Conservation (phyloP, 2,329 filamentous ascomycete genomes). For the Arthrinium puccinioides region DNA sequence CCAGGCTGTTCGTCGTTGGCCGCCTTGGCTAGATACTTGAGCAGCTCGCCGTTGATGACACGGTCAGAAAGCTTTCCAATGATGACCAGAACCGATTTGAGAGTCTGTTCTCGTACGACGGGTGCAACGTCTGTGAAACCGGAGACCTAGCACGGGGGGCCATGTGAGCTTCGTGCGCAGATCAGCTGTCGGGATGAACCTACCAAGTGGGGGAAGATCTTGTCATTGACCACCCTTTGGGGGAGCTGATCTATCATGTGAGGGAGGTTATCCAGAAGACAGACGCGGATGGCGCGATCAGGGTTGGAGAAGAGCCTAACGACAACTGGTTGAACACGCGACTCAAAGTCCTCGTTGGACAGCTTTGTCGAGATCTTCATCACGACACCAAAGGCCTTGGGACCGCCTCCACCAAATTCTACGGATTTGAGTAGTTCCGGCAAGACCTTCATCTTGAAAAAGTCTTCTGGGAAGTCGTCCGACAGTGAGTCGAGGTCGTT, state of each 20-base stretch:
- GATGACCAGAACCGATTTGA: conserved; percentile 86
- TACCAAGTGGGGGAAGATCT: conserved; percentile 92
- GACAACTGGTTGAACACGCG: conserved; percentile 76
- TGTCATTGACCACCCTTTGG: conserved; percentile 87
- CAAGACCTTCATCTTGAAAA: conserved; percentile 94
- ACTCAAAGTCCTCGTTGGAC: conserved; percentile 81
- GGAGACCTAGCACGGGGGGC: conserved; percentile 53
- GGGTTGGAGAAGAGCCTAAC: conserved; percentile 84
- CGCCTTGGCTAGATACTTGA: conserved; percentile 87
- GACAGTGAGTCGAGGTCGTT: conserved; percentile 80
- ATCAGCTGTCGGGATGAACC: conserved; percentile 2
- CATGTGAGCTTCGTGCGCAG: conserved; percentile 12
- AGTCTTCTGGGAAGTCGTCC: conserved; percentile 94
- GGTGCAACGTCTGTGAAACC: conserved; percentile 91
- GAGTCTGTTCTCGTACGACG: conserved; percentile 87
- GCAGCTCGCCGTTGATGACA: conserved; percentile 84
- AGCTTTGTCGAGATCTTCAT: conserved; percentile 88
- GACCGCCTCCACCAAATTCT: conserved; percentile 94
- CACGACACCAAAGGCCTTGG: conserved; percentile 80
- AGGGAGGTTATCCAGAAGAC: conserved; percentile 79
- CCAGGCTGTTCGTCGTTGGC: conserved; percentile 97
- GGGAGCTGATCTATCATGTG: conserved; percentile 86
- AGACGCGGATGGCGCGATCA: conserved; percentile 86
- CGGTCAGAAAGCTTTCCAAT: conserved; percentile 87
- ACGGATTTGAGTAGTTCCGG: conserved; percentile 96